These are phyloP conservation scores for Alternaria sp. DNA, from an alignment of 2,329 filamentous ascomycete species.

Conservation along the genomic window DNA sequence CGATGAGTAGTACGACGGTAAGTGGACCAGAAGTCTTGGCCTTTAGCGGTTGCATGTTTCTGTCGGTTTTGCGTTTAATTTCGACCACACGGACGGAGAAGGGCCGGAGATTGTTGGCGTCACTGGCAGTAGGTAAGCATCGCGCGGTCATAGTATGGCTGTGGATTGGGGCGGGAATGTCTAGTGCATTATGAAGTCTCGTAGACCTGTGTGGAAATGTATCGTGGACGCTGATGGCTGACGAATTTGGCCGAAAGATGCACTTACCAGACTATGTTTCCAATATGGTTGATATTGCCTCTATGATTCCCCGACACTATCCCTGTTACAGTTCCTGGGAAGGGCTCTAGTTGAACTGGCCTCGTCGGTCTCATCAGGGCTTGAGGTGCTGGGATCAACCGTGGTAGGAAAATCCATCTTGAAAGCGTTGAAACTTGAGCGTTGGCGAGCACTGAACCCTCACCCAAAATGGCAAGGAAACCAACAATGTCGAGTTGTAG, in stretches of 20 bases:
- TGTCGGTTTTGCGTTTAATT: constrained; percentile 46
- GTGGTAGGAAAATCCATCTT: constrained; percentile 59
- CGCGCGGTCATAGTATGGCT: neutral
- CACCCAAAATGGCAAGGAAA: constrained; percentile 63
- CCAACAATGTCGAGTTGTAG: constrained; percentile 65
- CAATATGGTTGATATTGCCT: constrained; percentile 59
- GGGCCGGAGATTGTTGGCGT: constrained; percentile 48
- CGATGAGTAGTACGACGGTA: constrained; percentile 56
- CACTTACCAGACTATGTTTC: constrained; percentile 56
- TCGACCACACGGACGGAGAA: constrained; percentile 55
- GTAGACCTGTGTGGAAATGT: constrained; percentile 21
- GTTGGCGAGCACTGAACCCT: constrained; percentile 60
- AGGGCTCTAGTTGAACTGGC: constrained; percentile 54
- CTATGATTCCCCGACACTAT: constrained; percentile 59
- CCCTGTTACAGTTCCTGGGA: constrained; percentile 54
- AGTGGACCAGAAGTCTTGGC: constrained; percentile 58
- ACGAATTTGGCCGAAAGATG: constrained; percentile 3
- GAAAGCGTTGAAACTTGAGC: constrained; percentile 62
- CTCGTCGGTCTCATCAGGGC: constrained; percentile 58
- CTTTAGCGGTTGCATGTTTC: constrained; percentile 45
- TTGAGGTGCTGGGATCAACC: constrained; percentile 61
- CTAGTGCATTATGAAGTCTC: constrained; percentile 1
- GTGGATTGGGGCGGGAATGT: constrained; percentile 1
- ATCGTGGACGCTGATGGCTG: neutral
- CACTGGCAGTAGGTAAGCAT: constrained; percentile 30